These are phyloP conservation scores for Leishmania braziliensis DNA, from an alignment of 208 protist genomes.

Conservation along the genomic window DNA sequence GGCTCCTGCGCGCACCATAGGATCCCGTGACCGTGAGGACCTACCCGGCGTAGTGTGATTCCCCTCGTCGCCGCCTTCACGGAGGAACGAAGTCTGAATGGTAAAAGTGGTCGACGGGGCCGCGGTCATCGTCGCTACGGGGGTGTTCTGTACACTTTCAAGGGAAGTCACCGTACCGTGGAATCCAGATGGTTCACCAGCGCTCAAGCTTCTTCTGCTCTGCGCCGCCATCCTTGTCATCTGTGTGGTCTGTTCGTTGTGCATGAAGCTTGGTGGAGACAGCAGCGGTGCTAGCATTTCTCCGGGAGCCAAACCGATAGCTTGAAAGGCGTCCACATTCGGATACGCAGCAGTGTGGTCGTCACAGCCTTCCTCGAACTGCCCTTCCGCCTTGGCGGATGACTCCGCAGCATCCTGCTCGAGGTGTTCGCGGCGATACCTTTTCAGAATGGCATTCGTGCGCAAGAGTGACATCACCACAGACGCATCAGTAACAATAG, in stretches of 20 bases:
- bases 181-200: neutral
- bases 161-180: too few species aligned
- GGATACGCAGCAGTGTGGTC: neutral
- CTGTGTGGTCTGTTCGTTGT: neutral
- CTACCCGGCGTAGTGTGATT: neutral
- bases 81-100: neutral
- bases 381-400: neutral
- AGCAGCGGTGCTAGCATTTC: neutral
- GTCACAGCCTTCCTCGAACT: neutral
- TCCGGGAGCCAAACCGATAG: neutral
- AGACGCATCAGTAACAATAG: neutral
- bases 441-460: constrained; percentile 48
- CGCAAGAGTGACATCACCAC: constrained; percentile 38
- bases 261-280: too few species aligned
- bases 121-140: neutral
- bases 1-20: neutral
- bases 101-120: neutral
- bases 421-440: constrained; percentile 39
- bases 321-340: neutral
- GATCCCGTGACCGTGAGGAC: neutral
- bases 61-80: neutral
- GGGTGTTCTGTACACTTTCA: neutral
- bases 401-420: constrained; percentile 5
- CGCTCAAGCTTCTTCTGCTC: too few species aligned
- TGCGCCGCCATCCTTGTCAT: neutral